Evolutionary conservation across 441 rosid species (phyloP).

Genomic region (Bruguiera hainesii): DNA sequence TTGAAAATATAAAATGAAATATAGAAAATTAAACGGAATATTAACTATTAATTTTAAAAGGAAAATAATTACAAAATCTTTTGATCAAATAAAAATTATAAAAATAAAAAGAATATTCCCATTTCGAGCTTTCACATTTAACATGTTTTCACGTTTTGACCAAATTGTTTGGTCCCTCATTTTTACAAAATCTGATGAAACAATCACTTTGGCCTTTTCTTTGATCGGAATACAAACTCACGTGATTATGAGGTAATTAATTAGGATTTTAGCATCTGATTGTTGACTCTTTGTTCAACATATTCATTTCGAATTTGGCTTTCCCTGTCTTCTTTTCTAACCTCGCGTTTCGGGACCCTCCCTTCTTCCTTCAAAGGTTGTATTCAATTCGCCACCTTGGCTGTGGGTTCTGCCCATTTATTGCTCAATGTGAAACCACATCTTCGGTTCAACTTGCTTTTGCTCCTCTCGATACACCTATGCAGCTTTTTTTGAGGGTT

Average conservation of each 20-base stretch:
- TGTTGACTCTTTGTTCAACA: conserved; percentile 6
- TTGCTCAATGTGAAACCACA: too few species aligned
- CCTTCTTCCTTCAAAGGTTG: neutral
- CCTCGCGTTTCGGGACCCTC: too few species aligned
- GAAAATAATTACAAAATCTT: neutral
- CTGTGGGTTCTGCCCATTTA: neutral
- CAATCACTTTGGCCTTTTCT: conserved; percentile 17
- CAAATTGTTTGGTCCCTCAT: conserved; percentile 2
- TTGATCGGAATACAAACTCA: conserved; percentile 2
- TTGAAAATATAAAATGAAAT: too few species aligned
- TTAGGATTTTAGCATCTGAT: neutral
- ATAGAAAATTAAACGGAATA: too few species aligned
- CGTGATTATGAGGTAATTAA: neutral
- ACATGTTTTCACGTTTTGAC: neutral
- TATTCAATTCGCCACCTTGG: neutral
- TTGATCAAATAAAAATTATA: too few species aligned
- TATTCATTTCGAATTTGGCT: neutral
- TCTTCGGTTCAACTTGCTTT: too few species aligned
- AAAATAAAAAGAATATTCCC: neutral
- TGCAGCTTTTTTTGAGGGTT: too few species aligned
- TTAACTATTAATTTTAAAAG: too few species aligned
- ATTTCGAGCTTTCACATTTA: neutral
- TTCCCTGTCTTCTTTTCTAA: too few species aligned
- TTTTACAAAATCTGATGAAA: conserved; percentile 15
- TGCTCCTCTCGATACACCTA: too few species aligned